These are phyloP conservation scores for Ophiocordyceps camponoti-rufipedis DNA, from an alignment of 2,329 filamentous ascomycete genomes.

Conservation along the genomic window DNA sequence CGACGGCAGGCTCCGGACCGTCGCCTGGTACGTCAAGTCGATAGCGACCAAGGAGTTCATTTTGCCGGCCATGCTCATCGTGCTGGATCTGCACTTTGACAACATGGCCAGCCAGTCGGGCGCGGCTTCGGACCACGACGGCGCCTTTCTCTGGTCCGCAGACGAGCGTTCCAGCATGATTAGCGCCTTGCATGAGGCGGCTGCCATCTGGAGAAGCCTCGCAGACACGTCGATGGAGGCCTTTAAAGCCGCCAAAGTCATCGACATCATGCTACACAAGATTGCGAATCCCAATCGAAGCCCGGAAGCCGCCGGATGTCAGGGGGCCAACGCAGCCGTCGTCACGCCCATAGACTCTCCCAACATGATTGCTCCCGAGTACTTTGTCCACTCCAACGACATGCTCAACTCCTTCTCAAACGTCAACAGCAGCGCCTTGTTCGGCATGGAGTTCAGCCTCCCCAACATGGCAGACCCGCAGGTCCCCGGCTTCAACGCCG, in stretches of 20 bases:
- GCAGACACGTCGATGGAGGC: constrained; percentile 72
- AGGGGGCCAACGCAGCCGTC: constrained; percentile 2
- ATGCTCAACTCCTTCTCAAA: constrained; percentile 14
- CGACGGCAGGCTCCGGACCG: constrained; percentile 50
- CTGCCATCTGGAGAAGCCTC: constrained; percentile 63
- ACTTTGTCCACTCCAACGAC: constrained; percentile 8
- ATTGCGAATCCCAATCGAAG: constrained; percentile 24
- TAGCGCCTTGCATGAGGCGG: constrained; percentile 49
- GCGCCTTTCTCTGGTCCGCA: constrained; percentile 35
- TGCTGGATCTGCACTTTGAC: constrained; percentile 63
- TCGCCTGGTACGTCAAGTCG: constrained; percentile 64
- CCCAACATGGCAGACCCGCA: constrained; percentile 13
- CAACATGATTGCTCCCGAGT: constrained; percentile 10
- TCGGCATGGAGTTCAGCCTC: constrained; percentile 24
- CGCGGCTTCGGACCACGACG: constrained; percentile 20
- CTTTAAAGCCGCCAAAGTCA: constrained; percentile 63
- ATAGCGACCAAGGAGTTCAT: constrained; percentile 74
- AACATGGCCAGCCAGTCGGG: constrained; percentile 26
- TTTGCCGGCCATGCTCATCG: constrained; percentile 68
- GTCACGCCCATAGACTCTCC: constrained; percentile 4
- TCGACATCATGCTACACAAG: constrained; percentile 75
- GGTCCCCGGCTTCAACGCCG: constrained; percentile 11
- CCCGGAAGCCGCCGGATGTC: constrained; percentile 3
- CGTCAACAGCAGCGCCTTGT: constrained; percentile 21
- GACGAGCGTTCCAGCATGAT: constrained; percentile 60